Evolutionary conservation across 2,329 filamentous ascomycete genomes (phyloP), one percentile per base, ranked within the genome.

Genomic region (Cladosporium sp.): DNA sequence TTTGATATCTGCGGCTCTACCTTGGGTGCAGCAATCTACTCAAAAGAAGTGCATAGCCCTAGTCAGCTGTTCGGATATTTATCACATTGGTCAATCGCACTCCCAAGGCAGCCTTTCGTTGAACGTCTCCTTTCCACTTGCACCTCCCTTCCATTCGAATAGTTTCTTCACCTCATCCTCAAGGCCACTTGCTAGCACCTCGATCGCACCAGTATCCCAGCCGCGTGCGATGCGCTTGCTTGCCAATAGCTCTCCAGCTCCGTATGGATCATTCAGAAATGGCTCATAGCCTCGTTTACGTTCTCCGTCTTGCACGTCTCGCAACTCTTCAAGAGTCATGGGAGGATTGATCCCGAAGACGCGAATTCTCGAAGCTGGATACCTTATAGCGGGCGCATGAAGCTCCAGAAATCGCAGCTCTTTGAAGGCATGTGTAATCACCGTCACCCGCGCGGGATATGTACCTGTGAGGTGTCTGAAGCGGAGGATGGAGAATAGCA

Each of bases 401-500:
- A 76, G 68, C 34, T 75, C 72, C 21, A 82, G 70, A 62, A 83
- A 82, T 1, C 81, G 72, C 26, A 71, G 72, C 21, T 78, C 72
- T 64, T 83, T 83, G 75, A 83, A 83, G 0, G 79, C 79, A 70
- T 83, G 81, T 2, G 80, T 82, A 32, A 83, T 75, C 34, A 83
- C 70, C 1, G 78, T 79, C 25, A 83, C 72, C 1, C 74, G 72
- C 23, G 73, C 69, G 0, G 81, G 81, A 67, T 81, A 83, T 1
- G 56, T 60, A 4, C 79, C 79, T 1, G 74, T 76, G 2, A 72
- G 73, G 30, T 75, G 73, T 5, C 76, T 72, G 66, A 84, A 86
- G 3, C 82, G 80, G 68, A 89, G 81, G 72, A 96, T 80, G 14
- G 89, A 90, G 75, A 93, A 93, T 18, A 96, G 79, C 5, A 97